These are phyloP conservation scores for Yamadazyma endophytica DNA, from an alignment of 805 yeast species.

Conservation along the genomic window DNA sequence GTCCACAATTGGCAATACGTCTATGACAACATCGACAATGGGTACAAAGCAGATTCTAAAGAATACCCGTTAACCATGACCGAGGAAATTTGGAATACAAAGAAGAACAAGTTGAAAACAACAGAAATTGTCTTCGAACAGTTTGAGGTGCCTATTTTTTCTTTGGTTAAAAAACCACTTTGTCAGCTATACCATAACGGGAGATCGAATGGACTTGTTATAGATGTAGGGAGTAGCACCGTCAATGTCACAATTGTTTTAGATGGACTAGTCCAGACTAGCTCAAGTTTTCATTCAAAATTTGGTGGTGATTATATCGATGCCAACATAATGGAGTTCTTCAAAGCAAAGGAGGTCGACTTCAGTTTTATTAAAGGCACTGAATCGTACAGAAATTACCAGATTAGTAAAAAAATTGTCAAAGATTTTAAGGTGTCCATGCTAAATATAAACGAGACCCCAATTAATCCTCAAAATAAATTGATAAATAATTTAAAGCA, in stretches of 20 bases:
- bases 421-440: slow-evolving; percentile 34
- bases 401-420: slow-evolving; percentile 28
- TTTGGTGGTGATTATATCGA: slow-evolving; percentile 85
- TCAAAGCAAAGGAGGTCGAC: slow-evolving; percentile 22
- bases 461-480: slow-evolving; percentile 4
- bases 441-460: slow-evolving; percentile 21
- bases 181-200: slow-evolving; percentile 78
- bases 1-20: slow-evolving; percentile 66
- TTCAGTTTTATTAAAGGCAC: slow-evolving; percentile 11
- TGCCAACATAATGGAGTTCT: slow-evolving; percentile 51
- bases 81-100: slow-evolving; percentile 68
- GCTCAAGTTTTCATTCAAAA: slow-evolving; percentile 61
- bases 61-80: slow-evolving; percentile 66
- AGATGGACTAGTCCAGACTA: slow-evolving; percentile 67
- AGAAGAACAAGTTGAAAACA: slow-evolving; percentile 51
- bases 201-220: slow-evolving; percentile 69
- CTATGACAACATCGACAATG: slow-evolving; percentile 44
- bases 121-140: slow-evolving; percentile 74
- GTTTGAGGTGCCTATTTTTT: slow-evolving; percentile 70
- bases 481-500: slow-evolving; percentile 7
- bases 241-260: slow-evolving; percentile 71
- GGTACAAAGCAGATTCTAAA: slow-evolving; percentile 39
- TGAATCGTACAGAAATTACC: slow-evolving; percentile 33
- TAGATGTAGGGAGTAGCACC: slow-evolving; percentile 73
- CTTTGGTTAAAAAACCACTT: slow-evolving; percentile 71